Conservation (phyloP, 257 asterid species). For the Solanum okadae region DNA sequence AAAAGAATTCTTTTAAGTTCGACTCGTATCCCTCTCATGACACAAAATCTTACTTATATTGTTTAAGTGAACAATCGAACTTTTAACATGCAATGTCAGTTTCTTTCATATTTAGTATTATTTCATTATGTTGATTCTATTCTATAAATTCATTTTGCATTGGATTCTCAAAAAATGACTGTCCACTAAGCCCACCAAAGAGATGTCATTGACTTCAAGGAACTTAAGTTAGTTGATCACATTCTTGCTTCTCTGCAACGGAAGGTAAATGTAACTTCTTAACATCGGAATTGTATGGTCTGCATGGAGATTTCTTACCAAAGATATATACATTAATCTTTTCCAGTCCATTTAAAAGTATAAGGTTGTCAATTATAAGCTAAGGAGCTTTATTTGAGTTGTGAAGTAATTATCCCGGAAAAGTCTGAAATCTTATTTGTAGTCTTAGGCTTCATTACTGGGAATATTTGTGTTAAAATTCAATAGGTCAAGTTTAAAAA, state of each 20-base stretch:
- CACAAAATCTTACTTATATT: background rate
- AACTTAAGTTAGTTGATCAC: conserved; percentile 79
- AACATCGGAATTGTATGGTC: background rate
- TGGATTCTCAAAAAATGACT: conserved; percentile 58
- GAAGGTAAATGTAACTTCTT: conserved; percentile 39
- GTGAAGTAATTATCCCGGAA: background rate
- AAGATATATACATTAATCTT: background rate
- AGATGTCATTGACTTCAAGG: conserved; percentile 64
- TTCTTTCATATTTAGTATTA: background rate
- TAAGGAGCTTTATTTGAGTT: background rate
- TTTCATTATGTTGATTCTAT: background rate
- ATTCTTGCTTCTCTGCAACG: conserved; percentile 77
- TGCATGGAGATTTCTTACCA: background rate
- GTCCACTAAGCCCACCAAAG: conserved; percentile 53
- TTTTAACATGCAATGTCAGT: background rate
- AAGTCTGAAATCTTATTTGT: background rate
- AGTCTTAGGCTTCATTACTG: background rate
- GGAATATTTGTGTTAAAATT: background rate
- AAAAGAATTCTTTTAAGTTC: background rate
- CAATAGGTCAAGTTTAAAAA: background rate
- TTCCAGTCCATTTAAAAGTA: background rate
- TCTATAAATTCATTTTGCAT: conserved; percentile 18
- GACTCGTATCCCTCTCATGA: background rate
- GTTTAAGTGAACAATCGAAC: background rate
- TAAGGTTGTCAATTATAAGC: background rate